These are phyloP conservation scores for Amanita subjunquillea DNA, from an alignment of 768 basidiomycete genomes.

Conservation along the genomic window DNA sequence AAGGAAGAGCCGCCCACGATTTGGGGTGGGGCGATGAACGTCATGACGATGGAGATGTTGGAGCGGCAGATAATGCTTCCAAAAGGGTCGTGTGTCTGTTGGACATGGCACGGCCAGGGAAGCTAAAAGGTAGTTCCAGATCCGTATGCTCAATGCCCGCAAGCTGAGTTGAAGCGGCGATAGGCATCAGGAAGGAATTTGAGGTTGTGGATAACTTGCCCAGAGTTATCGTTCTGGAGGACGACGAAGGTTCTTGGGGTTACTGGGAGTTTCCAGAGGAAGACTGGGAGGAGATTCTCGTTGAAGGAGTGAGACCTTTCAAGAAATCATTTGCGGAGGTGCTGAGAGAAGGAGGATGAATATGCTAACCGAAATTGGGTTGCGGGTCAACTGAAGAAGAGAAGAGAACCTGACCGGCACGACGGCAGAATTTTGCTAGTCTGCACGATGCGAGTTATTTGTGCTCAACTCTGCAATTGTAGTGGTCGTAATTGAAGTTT, in stretches of 20 bases:
- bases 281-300: constrained; percentile 2
- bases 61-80: neutral
- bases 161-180: neutral
- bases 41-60: neutral
- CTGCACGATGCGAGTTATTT: too few species aligned
- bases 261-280: neutral
- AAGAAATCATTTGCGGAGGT: constrained; percentile 3
- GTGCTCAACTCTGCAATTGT: too few species aligned
- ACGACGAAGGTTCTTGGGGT: neutral
- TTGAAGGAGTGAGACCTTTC: neutral
- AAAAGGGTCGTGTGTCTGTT: constrained; percentile 3
- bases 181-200: constrained; percentile 5
- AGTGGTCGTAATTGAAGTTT: too few species aligned
- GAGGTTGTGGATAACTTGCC: constrained; percentile 1
- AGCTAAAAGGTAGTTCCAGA: neutral
- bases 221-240: constrained; percentile 2
- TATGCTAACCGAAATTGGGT: neutral
- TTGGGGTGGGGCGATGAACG: neutral
- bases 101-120: constrained; percentile 4
- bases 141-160: neutral
- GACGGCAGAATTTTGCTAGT: too few species aligned
- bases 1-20: neutral
- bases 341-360: neutral
- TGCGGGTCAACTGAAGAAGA: neutral
- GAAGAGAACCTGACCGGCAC: too few species aligned